Evolutionary conservation across 371 early-diverging fungal species (phyloP), one percentile per base, ranked within the genome.

Genomic region (Vairimorpha necatrix): DNA sequence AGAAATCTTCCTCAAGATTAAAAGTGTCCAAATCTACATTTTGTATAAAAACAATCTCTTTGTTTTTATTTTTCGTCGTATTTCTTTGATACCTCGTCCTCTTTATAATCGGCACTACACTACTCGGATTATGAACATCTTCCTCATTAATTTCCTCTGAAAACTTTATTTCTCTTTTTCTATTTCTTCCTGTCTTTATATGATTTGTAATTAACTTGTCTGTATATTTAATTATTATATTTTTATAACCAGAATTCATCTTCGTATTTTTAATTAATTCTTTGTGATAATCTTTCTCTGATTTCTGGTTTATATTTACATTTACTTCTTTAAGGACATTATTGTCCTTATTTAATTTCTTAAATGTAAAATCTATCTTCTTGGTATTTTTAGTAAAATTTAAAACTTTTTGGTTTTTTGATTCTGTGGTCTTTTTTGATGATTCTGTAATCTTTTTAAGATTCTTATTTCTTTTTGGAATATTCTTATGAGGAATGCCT

Each of bases 241-340:
- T 62, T 26, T 50, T 66, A 30, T 76, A 76, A 58, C 76, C 76
- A 38, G 54, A 18, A 48, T 76, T 76, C 16, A 32, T n/a, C 20
- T 48, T 54, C 6, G 76, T 76, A 38, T 76, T 76, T 39, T 24
- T 76, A n/a, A 70, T 63, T 24, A 54, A 20, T 54, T 34, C 34
- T 53, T 30, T 67, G 22, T 18, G 28, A 67, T 30, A n/a, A 20
- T 30, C 20, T 0, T 54, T 53, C 16, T 36, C 2, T 20, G 14
- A 18, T 14, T 67, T 67, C 24, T 26, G 46, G 28, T 4, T n/a
- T 33, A 1, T 24, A 34, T 69, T 69, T 14, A 0, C 26, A 32
- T 53, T 53, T 18, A 38, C 38, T 14, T 69, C 69, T 28, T 69
- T 22, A 9, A 54, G 24, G 36, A 14, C n/a, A 13, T 48, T 33